Evolutionary conservation across 306 rosid genomes (phyloP).

Genomic region (Rubus idaeus): DNA sequence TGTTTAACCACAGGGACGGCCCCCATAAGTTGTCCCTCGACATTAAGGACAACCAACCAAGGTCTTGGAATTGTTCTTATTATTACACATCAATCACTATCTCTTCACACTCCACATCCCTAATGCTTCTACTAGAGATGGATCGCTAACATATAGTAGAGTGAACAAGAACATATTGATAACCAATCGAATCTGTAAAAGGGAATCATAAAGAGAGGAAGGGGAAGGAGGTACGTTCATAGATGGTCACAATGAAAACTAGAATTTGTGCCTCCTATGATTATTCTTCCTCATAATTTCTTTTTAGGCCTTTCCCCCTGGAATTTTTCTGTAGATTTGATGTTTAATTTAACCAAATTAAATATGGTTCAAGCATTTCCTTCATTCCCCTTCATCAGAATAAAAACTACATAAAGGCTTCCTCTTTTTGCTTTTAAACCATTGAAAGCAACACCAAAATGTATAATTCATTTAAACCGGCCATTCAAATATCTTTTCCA

Average conservation of each 20-base stretch:
- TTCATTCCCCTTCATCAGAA: slow-evolving; percentile 23
- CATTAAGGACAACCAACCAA: too few species aligned
- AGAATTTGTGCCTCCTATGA: slow-evolving; percentile 20
- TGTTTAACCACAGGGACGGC: too few species aligned
- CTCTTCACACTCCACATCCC: background rate
- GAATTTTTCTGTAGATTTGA: slow-evolving; percentile 34
- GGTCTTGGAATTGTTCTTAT: too few species aligned
- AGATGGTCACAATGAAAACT: slow-evolving; percentile 10
- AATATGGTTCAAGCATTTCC: slow-evolving; percentile 21
- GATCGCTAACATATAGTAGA: background rate
- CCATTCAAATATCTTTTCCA: background rate
- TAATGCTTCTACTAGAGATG: background rate
- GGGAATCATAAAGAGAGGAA: background rate
- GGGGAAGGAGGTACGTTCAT: background rate
- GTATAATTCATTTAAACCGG: background rate
- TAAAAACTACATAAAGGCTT: background rate
- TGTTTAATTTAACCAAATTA: slow-evolving; percentile 2
- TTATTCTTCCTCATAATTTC: slow-evolving; percentile 25
- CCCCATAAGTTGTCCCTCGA: too few species aligned
- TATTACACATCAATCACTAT: too few species aligned
- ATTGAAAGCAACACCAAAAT: background rate
- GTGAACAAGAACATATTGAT: background rate
- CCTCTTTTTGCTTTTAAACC: background rate
- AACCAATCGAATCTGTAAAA: background rate
- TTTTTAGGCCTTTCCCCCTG: slow-evolving; percentile 28